Evolutionary conservation across 345 rosid genomes (phyloP).

Genomic region (Pelargonium nanum): DNA sequence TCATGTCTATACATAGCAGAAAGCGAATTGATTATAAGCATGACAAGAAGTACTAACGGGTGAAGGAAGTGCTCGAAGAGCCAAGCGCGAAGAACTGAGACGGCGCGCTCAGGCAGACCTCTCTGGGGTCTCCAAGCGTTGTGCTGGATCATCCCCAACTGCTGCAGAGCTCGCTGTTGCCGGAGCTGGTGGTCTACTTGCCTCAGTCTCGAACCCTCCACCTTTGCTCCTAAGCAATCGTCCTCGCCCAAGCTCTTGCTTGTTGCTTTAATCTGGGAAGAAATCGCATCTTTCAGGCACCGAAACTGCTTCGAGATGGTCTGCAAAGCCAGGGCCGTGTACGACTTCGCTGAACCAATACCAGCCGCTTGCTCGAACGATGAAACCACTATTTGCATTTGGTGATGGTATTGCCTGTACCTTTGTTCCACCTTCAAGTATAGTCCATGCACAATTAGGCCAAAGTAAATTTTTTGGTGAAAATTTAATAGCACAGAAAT

Average conservation of each 20-base stretch:
- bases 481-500: background rate
- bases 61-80: constrained; percentile 83
- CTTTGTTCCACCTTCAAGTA: constrained; percentile 48
- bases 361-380: constrained; percentile 64
- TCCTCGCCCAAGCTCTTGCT: constrained; percentile 55
- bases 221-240: constrained; percentile 32
- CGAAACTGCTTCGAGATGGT: constrained; percentile 70
- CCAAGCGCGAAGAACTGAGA: constrained; percentile 70
- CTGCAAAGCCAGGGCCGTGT: constrained; percentile 53
- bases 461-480: background rate
- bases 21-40: background rate
- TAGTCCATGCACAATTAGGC: background rate
- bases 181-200: constrained; percentile 43
- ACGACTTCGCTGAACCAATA: constrained; percentile 47
- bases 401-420: constrained; percentile 60
- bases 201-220: constrained; percentile 37
- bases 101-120: constrained; percentile 78
- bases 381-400: constrained; percentile 48
- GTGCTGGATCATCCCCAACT: constrained; percentile 44
- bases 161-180: constrained; percentile 44
- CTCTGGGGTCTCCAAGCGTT: constrained; percentile 73
- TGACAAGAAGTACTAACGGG: constrained; percentile 39
- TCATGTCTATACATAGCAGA: background rate
- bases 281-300: constrained; percentile 54
- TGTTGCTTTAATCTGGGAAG: constrained; percentile 41